phyloP scores from a whole-genome alignment of 2,329 filamentous ascomycete genomes.

The Elsinoe necatrix region DNA sequence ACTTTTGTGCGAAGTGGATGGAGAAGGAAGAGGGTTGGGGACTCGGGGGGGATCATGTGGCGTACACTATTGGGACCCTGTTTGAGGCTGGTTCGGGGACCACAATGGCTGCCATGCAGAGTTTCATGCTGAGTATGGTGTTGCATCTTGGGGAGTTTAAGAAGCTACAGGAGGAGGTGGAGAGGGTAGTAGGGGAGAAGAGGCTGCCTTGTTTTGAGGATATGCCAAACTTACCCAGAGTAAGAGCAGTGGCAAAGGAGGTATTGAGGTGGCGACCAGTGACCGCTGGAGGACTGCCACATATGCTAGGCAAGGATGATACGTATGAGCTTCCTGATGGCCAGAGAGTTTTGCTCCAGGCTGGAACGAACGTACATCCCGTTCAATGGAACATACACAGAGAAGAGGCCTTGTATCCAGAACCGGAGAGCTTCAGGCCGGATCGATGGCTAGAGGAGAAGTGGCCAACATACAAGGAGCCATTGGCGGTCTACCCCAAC shows the following conservation, averaged over 20 bases:
- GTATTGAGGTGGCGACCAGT: constrained; percentile 39
- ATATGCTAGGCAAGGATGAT: constrained; percentile 47
- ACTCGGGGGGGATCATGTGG: constrained; percentile 23
- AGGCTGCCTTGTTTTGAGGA: constrained; percentile 33
- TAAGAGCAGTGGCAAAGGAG: constrained; percentile 37
- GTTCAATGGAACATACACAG: constrained; percentile 45
- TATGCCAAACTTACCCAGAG: constrained; percentile 31
- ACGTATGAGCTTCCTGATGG: constrained; percentile 33
- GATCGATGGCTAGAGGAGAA: constrained; percentile 45
- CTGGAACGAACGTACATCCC: constrained; percentile 41
- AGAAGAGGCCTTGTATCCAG: constrained; percentile 44
- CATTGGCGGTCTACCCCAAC: constrained; percentile 44
- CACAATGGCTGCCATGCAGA: constrained; percentile 27
- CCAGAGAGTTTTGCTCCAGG: constrained; percentile 48
- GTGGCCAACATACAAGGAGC: constrained; percentile 47
- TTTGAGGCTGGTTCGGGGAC: constrained; percentile 29
- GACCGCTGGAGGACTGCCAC: constrained; percentile 41
- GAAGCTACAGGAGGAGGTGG: constrained; percentile 30
- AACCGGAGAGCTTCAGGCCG: constrained; percentile 45
- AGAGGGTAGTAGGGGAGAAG: constrained; percentile 27
- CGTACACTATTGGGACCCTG: constrained; percentile 26
- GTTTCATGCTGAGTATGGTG: constrained; percentile 27
- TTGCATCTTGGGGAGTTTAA: constrained; percentile 21
- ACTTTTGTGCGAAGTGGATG: constrained; percentile 18
- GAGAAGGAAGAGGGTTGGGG: constrained; percentile 23